Evolutionary conservation across 2,329 filamentous ascomycete genomes (phyloP).

Genomic region (Penicillium sp.): DNA sequence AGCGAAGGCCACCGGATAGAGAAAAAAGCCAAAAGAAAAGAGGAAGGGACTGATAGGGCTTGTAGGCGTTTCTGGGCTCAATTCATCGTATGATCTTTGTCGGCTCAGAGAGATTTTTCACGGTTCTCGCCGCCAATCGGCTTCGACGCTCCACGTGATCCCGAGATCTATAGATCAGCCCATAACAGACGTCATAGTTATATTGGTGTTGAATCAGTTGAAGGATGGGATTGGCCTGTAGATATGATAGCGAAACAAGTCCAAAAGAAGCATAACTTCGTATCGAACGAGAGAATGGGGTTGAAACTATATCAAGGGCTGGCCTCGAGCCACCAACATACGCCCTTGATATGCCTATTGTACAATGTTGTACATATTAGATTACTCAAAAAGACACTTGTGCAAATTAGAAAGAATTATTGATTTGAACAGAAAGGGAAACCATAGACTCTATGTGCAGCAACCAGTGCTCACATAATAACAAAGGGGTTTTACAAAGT

Average conservation of each 20-base stretch:
- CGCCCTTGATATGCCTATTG: neutral
- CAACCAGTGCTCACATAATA: conserved; percentile 21
- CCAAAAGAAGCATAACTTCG: too few relatives aligned
- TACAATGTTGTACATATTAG: neutral
- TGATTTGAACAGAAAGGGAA: conserved; percentile 10
- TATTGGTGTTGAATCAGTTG: neutral
- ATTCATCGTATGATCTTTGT: conserved; percentile 11
- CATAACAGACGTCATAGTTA: conserved; percentile 10
- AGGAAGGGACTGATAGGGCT: neutral
- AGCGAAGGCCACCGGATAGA: conserved; percentile 3
- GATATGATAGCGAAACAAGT: neutral
- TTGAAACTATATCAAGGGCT: neutral
- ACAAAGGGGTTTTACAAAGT: conserved; percentile 9
- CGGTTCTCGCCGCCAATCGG: conserved; percentile 27
- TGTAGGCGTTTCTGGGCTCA: conserved; percentile 4
- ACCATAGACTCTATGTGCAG: conserved; percentile 15
- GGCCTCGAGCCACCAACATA: neutral
- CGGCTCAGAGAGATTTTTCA: conserved; percentile 18
- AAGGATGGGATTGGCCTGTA: neutral
- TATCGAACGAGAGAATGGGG: neutral
- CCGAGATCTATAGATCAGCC: conserved; percentile 10
- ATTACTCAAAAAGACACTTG: neutral
- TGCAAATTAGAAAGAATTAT: conserved; percentile 9
- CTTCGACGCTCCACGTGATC: conserved; percentile 21
- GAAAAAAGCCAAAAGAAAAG: neutral